Conservation (phyloP, 768 basidiomycete genomes). For the Xanthoconium purpureum region DNA sequence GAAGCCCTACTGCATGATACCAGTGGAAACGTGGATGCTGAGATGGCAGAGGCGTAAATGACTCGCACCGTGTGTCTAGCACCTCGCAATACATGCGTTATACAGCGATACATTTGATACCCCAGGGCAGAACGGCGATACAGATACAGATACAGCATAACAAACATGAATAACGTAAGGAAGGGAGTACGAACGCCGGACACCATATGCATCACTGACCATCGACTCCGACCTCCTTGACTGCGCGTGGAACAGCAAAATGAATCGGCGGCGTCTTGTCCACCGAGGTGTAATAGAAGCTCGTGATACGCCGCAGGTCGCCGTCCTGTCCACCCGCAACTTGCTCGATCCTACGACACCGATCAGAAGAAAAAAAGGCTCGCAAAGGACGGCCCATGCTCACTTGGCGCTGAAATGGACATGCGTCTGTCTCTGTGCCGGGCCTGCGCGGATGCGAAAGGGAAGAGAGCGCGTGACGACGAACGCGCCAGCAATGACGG, state of each 20-base stretch:
- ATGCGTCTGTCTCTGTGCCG: constrained; percentile 34
- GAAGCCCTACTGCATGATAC: constrained; percentile 50
- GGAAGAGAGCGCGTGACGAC: constrained; percentile 39
- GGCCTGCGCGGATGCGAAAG: constrained; percentile 39
- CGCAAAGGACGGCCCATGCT: neutral
- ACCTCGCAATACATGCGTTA: constrained; percentile 2
- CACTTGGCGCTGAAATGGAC: constrained; percentile 42
- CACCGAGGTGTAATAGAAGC: constrained; percentile 35
- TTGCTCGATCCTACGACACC: constrained; percentile 23
- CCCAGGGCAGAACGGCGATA: neutral
- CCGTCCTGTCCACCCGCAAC: constrained; percentile 14
- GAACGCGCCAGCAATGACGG: constrained; percentile 40
- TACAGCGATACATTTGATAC: constrained; percentile 1
- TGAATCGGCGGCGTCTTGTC: constrained; percentile 35
- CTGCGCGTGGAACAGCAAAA: constrained; percentile 18
- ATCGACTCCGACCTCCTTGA: neutral
- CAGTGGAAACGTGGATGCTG: constrained; percentile 45
- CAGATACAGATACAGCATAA: neutral
- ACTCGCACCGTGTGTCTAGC: neutral
- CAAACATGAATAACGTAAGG: neutral
- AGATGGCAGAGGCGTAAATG: constrained; percentile 46
- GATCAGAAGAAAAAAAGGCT: neutral
- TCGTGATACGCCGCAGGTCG: constrained; percentile 30
- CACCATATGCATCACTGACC: constrained; percentile 2
- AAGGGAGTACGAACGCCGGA: neutral